phyloP scores from a whole-genome alignment of 2,329 filamentous ascomycete species.

The Calonectria henricotiae region DNA sequence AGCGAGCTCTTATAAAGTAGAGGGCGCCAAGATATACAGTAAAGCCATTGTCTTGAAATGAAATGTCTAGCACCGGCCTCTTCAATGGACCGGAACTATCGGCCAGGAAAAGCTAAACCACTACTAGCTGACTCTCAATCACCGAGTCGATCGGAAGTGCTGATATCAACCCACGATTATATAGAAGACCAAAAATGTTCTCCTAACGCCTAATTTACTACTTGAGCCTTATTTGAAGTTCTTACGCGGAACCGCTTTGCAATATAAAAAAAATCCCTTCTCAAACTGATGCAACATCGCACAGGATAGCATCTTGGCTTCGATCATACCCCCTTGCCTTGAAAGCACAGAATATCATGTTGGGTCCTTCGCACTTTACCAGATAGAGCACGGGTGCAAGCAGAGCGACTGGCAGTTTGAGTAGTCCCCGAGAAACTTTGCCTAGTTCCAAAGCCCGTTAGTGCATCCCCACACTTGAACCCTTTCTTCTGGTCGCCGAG shows the following conservation, averaged over 20 bases:
- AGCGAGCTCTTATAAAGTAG: background rate
- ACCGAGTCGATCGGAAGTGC: background rate
- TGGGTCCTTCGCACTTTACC: background rate
- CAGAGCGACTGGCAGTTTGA: background rate
- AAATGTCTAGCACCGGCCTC: background rate
- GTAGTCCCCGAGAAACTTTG: conserved; percentile 14
- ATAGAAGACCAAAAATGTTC: too few species aligned
- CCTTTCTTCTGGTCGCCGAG: background rate
- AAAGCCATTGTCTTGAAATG: background rate
- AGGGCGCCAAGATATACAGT: background rate
- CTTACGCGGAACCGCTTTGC: background rate
- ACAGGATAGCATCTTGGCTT: background rate
- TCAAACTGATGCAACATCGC: background rate
- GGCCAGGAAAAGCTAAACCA: background rate
- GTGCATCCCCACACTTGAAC: background rate
- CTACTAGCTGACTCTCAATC: background rate
- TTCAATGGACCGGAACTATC: background rate
- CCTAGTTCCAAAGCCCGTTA: background rate
- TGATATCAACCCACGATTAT: background rate
- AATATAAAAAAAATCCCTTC: too few species aligned
- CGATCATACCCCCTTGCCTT: background rate
- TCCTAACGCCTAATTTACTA: background rate
- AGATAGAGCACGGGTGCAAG: background rate
- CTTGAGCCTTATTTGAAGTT: background rate
- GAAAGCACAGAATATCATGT: background rate